Evolutionary conservation across 768 basidiomycete genomes (phyloP), one percentile per base, ranked within the genome.

Genomic region (Lactarius quietus): DNA sequence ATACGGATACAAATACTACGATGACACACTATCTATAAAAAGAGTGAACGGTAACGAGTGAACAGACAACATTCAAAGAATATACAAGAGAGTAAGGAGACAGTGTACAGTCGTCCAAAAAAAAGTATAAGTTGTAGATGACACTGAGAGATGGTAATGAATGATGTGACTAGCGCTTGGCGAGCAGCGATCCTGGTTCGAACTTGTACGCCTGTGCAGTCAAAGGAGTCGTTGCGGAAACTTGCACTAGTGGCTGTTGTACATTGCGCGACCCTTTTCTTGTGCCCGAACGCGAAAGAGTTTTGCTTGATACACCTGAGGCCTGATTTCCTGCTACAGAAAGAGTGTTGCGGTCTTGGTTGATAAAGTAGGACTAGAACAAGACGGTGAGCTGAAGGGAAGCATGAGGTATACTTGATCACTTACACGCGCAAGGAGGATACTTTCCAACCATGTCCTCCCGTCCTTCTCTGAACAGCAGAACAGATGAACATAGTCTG

Each of bases 401-500:
- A 36, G 14, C 43, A 35, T 55, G 20, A 66, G 17, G 33, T 20
- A 41, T 38, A n/a, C 58, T 23, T 4, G 26, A 55, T 36, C 26
- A 79, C 91, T 73, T 75, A 94, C 93, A 59, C 93, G 85, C 61
- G 93, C 92, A 61, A 95, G 77, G 20, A 93, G 81, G 52, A 95
- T 86, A 70, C 80, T 85, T 76, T 93, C 86, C 73, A 93, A 79
- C 93, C 93, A 95, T 39, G 78, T 77, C 67, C 83, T 81, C 43
- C 91, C 90, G 56, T 93, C 90, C 43, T 79, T 83, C 70, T 86
- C 84, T 51, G 86, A 83, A 68, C 90, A 90, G 33, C 87, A 87
- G 73, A 98, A 94, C 56, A 88, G 79, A 72, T 97, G 94, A 62
- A 93, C 74, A 76, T 95, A 98, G 71, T 98, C 95, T 35, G 86